phyloP scores from a whole-genome alignment of 2,329 filamentous ascomycete genomes.

The Hypoxylon sp. region DNA sequence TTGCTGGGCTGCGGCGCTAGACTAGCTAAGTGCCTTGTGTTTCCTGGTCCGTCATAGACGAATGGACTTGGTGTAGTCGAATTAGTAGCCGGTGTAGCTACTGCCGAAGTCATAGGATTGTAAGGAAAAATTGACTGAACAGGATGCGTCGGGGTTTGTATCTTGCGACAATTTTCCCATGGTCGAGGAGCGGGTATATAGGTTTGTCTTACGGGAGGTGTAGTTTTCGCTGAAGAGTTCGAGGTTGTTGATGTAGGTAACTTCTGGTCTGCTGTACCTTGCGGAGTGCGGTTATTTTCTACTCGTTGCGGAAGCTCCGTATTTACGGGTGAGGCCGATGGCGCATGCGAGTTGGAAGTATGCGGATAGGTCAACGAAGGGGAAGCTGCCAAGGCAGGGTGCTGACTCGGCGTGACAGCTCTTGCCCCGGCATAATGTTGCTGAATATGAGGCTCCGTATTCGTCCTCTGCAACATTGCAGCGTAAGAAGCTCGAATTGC shows the following conservation, averaged over 20 bases:
- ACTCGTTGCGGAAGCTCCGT: conserved; percentile 31
- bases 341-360: conserved; percentile 7
- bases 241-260: conserved; percentile 11
- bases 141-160: conserved; percentile 24
- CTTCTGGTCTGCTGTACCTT: conserved; percentile 4
- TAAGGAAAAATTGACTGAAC: conserved; percentile 17
- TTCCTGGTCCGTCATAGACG: conserved; percentile 25
- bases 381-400: not conserved
- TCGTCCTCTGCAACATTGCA: conserved; percentile 46
- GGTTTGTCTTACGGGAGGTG: conserved; percentile 42
- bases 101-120: conserved; percentile 14
- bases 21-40: conserved; percentile 38
- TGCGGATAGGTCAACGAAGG: conserved; percentile 3
- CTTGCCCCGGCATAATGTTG: conserved; percentile 4
- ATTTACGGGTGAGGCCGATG: conserved; percentile 25
- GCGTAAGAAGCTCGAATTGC: conserved; percentile 51
- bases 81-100: conserved; percentile 10
- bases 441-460: conserved; percentile 32
- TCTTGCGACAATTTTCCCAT: conserved; percentile 49
- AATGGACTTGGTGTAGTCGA: conserved; percentile 13
- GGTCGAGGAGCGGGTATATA: conserved; percentile 50
- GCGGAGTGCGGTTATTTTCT: conserved; percentile 7
- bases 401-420: conserved; percentile 11
- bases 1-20: conserved; percentile 46
- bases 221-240: conserved; percentile 21